These are phyloP conservation scores for Anthostomella pinea DNA, from an alignment of 2,329 filamentous ascomycete species.

Conservation along the genomic window DNA sequence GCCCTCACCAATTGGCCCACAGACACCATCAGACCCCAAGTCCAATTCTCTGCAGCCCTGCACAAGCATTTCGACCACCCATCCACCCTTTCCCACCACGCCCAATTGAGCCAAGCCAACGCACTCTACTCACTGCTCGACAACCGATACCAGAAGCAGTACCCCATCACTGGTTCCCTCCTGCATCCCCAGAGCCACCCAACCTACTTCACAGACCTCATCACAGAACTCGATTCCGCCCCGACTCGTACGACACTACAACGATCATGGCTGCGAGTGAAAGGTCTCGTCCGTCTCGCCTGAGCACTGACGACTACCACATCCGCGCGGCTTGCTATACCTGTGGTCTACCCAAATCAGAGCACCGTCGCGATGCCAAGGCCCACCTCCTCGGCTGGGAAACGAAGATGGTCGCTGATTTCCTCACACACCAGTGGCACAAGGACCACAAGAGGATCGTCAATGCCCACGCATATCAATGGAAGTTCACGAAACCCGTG, in stretches of 20 bases:
- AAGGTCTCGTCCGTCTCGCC: constrained; percentile 61
- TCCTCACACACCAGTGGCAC: too few species aligned
- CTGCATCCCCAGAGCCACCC: constrained; percentile 61
- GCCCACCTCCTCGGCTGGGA: too few species aligned
- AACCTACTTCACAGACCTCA: constrained; percentile 59
- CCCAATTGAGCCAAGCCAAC: constrained; percentile 56
- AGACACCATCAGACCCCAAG: constrained; percentile 60
- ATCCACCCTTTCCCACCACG: constrained; percentile 38
- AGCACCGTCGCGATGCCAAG: too few species aligned
- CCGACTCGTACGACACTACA: constrained; percentile 55
- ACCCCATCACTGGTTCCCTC: constrained; percentile 48
- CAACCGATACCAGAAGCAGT: constrained; percentile 56
- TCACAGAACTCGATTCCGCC: constrained; percentile 61
- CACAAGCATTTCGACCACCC: constrained; percentile 41
- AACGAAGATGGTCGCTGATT: too few species aligned
- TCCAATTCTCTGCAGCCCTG: constrained; percentile 59
- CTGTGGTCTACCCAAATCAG: too few species aligned
- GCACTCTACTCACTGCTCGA: constrained; percentile 58
- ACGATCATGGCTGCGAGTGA: constrained; percentile 51
- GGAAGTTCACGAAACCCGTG: too few species aligned
- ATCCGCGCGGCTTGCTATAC: too few species aligned
- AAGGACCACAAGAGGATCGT: too few species aligned
- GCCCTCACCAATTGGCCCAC: constrained; percentile 60
- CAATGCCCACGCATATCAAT: too few species aligned
- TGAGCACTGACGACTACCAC: too few species aligned